Evolutionary conservation across 306 rosid species (phyloP), one percentile per base, ranked within the genome.

Genomic region (Ziziphus jujuba): DNA sequence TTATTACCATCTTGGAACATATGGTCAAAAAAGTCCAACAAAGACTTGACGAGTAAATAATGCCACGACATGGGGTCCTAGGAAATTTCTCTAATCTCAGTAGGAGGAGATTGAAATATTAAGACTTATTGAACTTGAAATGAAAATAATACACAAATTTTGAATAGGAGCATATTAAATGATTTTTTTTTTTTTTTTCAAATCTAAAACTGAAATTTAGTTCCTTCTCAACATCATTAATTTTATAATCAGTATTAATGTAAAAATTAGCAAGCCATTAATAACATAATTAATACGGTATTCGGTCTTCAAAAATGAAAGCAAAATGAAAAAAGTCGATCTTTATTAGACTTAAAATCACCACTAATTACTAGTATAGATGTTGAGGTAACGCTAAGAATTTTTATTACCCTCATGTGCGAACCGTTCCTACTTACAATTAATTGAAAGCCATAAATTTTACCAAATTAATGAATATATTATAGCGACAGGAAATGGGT

Each of bases 11-110:
- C 15, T 15, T 35, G 54, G 21, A 9, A 9, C 6, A 24, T 71
- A 28, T 76, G 80, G 79, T 84, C 85, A 80, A 76, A 77, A 59
- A 73, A 50, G 43, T 24, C n/a, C 33, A 5, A 43, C 10, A 12
- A 40, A 9, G 45, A 40, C 45, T 40, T 2, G 45, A 40, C 45
- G 1, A 10, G 45, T 40, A 40, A 28, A 1, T 1, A 28, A 40
- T 40, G 45, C 45, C 45, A 40, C 45, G 45, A 7, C 11, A 40
- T 3, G 44, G 44, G 44, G 1, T 38, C 11, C 44, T 7, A 38
- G 11, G 10, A 38, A 38, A 11, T 38, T 38, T 38, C 11, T 7
- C 12, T 38, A 38, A 11, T 7, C 11, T 7, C 44, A 1, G 44
- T 5, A 40, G 45, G 12, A 40, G 45, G 14, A 40, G 45, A 40